A percentile compares a stretch with the other conserved stretches of the same genome.
These are phyloP conservation scores for Beauveria caledonica DNA, from an alignment of 2,329 filamentous ascomycete species.

Conservation along the genomic window DNA sequence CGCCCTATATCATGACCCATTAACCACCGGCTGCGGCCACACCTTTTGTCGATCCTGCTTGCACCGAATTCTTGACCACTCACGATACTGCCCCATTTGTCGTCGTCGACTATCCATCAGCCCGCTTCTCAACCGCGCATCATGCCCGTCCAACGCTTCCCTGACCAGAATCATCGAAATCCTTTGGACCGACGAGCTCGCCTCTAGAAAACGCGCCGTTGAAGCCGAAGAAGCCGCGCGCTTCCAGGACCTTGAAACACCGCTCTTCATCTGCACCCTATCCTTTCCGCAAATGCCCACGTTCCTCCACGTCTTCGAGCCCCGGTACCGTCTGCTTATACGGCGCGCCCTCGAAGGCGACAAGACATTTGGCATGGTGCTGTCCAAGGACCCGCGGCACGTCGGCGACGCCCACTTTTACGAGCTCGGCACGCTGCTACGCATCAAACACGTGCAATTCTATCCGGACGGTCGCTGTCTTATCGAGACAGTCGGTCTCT, in stretches of 20 bases:
- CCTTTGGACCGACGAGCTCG: constrained; percentile 62
- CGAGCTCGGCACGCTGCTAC: constrained; percentile 69
- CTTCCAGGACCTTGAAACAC: constrained; percentile 50
- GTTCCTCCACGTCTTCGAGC: constrained; percentile 86
- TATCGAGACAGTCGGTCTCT: constrained; percentile 68
- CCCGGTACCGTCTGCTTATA: constrained; percentile 87
- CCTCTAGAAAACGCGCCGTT: constrained; percentile 46
- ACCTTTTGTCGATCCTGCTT: constrained; percentile 81
- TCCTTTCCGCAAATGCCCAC: constrained; percentile 78
- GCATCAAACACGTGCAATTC: constrained; percentile 65
- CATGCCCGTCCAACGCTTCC: constrained; percentile 50
- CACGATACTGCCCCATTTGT: constrained; percentile 72
- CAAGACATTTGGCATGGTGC: constrained; percentile 77
- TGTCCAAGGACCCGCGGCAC: constrained; percentile 49
- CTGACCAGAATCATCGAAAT: constrained; percentile 55
- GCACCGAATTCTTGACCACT: constrained; percentile 67
- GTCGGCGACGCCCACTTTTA: constrained; percentile 43
- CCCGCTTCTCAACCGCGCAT: constrained; percentile 30
- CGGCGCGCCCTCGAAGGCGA: constrained; percentile 65
- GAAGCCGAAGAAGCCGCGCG: constrained; percentile 49
- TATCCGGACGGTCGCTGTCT: constrained; percentile 75
- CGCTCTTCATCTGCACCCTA: constrained; percentile 75
- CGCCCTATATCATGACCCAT: constrained; percentile 67
- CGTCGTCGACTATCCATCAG: constrained; percentile 53
- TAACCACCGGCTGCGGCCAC: constrained; percentile 81